These are phyloP conservation scores for Ogataea nonfermentans DNA, from an alignment of 805 yeast species.

Conservation along the genomic window DNA sequence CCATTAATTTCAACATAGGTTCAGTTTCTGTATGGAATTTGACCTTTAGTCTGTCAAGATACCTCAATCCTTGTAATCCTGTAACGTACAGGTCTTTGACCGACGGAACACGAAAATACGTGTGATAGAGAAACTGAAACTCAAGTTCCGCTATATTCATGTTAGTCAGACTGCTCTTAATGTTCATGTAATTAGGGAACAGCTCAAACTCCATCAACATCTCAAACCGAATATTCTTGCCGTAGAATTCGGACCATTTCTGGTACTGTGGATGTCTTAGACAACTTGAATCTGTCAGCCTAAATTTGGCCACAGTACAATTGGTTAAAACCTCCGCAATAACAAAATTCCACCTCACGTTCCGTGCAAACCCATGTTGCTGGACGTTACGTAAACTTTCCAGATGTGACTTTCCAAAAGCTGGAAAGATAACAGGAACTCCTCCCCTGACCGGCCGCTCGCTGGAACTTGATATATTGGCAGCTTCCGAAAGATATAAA, in stretches of 20 bases:
- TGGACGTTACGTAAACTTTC: slow-evolving; percentile 17
- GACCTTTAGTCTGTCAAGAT: slow-evolving; percentile 14
- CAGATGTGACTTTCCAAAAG: slow-evolving; percentile 22
- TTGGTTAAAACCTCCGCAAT: slow-evolving; percentile 19
- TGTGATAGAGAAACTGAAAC: slow-evolving; percentile 23
- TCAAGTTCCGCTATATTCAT: slow-evolving; percentile 14
- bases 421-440: slow-evolving; percentile 22
- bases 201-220: slow-evolving; percentile 12
- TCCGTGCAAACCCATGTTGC: slow-evolving; percentile 26
- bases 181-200: slow-evolving; percentile 5
- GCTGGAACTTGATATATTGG: slow-evolving; percentile 10
- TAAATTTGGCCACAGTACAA: slow-evolving; percentile 16
- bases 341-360: slow-evolving; percentile 20
- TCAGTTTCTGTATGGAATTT: slow-evolving; percentile 5
- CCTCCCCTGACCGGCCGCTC: slow-evolving; percentile 23
- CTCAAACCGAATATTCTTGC: slow-evolving; percentile 14
- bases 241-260: slow-evolving; percentile 18
- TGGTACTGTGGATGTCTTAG: slow-evolving; percentile 5
- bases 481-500: slow-evolving; percentile 17
- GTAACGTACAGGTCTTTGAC: slow-evolving; percentile 21
- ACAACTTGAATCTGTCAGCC: slow-evolving; percentile 7
- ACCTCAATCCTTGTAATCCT: slow-evolving; percentile 17
- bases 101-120: slow-evolving; percentile 20
- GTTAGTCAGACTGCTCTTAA: slow-evolving; percentile 12
- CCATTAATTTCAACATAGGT: slow-evolving; percentile 18